Conservation (phyloP, 805 yeast genomes). For the Torulaspora franciscae region DNA sequence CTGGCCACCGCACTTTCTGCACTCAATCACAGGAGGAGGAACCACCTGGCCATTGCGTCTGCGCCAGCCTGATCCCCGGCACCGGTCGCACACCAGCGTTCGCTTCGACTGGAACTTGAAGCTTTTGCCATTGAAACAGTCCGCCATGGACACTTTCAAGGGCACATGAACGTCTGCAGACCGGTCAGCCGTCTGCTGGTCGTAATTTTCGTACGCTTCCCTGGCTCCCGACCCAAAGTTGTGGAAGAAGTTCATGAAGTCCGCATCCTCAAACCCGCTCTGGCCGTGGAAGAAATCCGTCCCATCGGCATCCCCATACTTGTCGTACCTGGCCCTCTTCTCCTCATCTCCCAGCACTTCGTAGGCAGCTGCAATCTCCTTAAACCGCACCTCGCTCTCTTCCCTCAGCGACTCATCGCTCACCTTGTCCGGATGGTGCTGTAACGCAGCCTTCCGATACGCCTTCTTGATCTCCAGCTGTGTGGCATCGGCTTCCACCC, state of each 20-base stretch:
- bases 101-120: conserved; percentile 69
- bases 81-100: conserved; percentile 62
- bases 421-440: conserved; percentile 87
- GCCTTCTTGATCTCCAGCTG: conserved; percentile 74
- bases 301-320: conserved; percentile 44
- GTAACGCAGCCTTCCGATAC: conserved; percentile 75
- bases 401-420: conserved; percentile 56
- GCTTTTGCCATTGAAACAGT: conserved; percentile 74
- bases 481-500: conserved; percentile 61
- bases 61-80: conserved; percentile 75
- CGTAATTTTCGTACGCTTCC: not conserved
- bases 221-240: conserved; percentile 21
- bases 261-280: conserved; percentile 61
- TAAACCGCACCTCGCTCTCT: conserved; percentile 71
- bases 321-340: conserved; percentile 54
- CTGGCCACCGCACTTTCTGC: conserved; percentile 67
- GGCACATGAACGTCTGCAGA: conserved; percentile 37
- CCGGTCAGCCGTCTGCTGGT: not conserved
- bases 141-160: conserved; percentile 63
- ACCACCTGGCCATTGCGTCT: conserved; percentile 21
- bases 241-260: conserved; percentile 67
- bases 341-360: conserved; percentile 72
- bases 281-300: conserved; percentile 21
- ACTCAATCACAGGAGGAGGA: conserved; percentile 46
- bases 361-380: conserved; percentile 81